Evolutionary conservation across 345 rosid species (phyloP).

Genomic region (Durio zibethinus): DNA sequence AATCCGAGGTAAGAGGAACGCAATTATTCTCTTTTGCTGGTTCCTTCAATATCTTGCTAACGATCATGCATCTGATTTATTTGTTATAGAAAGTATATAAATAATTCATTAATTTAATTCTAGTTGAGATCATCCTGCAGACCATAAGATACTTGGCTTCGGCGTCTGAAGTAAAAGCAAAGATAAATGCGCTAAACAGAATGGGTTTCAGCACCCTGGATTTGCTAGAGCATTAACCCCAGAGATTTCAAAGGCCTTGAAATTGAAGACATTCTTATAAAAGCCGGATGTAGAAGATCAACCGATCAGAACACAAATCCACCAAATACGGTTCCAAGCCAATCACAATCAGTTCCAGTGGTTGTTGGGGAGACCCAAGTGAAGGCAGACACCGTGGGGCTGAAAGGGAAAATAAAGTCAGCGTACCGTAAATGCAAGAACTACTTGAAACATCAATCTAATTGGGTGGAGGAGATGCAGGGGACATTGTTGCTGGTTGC

Average conservation of each 20-base stretch:
- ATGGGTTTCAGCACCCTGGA: constrained; percentile 25
- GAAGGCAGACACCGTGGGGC: not conserved
- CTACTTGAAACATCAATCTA: not conserved
- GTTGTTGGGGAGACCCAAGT: not conserved
- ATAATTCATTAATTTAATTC: too few species aligned
- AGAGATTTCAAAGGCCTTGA: constrained; percentile 8
- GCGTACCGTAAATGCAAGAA: not conserved
- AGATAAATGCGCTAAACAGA: constrained; percentile 7
- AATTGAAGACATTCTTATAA: not conserved
- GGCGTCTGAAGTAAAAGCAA: not conserved
- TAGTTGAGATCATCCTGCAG: constrained; percentile 13
- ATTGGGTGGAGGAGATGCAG: constrained; percentile 13
- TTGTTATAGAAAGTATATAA: too few species aligned
- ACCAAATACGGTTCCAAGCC: not conserved
- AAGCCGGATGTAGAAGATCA: not conserved
- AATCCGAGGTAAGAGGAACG: constrained; percentile 21
- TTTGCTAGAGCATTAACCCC: constrained; percentile 11
- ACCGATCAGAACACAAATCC: not conserved
- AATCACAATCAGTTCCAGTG: not conserved
- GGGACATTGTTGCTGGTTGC: constrained; percentile 25
- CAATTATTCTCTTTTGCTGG: too few species aligned
- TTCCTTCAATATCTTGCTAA: too few species aligned
- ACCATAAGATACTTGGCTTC: constrained; percentile 18
- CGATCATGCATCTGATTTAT: too few species aligned
- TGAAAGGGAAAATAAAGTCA: not conserved